Evolutionary conservation across 371 early-diverging fungal species (phyloP), one percentile per base, ranked within the genome.

Genomic region (Actinomucor elegans): DNA sequence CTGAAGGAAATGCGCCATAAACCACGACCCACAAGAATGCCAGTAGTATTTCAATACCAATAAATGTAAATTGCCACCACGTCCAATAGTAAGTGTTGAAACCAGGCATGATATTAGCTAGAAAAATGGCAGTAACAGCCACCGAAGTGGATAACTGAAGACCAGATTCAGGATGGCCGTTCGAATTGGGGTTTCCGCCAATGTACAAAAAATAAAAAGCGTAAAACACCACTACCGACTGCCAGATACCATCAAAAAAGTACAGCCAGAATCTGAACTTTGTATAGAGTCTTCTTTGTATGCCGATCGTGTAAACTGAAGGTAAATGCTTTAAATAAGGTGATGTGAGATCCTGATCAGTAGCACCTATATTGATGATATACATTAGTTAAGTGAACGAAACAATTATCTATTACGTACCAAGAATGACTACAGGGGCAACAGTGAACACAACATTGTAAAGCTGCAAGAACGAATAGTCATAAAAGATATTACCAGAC

Each of bases 401-500:
- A 28, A 24, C 23, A 38, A 36, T n/a, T 32, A 20, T 45, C 31
- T 28, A 24, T 20, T 7, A 35, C 24, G 40, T 59, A 68, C 66
- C 69, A n/a, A 72, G 41, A 24, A 72, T 57, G n/a, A 66, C 62
- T 85, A 86, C 86, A 1, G 93, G 90, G 1, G 85, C 80, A 3
- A 86, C 43, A 20, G 93, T 91, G 47, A 90, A 85, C 35, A 93
- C 75, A 57, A 93, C 58, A 57, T 92, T 92, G 67, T 91, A 94
- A 14, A 90, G 73, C 50, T 90, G 86, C 26, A 92, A 76, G 56
- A 86, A 89, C 14, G 89, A 86, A 61, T 92, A 94, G 47, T 96
- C 94, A 54, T 90, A 94, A 58, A 93, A 89, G 49, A 92, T 67
- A 53, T 85, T 88, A 18, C 89, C 94, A 3, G 94, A 90, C 71